Base-by-base conservation (phyloP, 2,329 filamentous ascomycete species). In the Ophiostoma himal-ulmi region DNA sequence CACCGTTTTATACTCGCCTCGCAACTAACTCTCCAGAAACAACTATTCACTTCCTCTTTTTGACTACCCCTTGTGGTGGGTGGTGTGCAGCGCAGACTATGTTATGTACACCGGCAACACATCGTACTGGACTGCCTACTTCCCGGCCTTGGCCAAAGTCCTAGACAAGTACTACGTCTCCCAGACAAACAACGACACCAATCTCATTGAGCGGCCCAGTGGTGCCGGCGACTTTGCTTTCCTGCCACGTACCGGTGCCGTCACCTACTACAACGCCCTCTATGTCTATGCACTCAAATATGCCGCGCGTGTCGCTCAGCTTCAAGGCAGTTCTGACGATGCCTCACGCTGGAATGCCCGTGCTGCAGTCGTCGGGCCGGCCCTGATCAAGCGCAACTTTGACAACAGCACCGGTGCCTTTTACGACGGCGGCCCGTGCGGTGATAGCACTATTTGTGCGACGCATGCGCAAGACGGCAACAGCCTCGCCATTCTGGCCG, bases 31-130 rank as follows among this genome's bases (percentile, higher is more conserved):
- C 10, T 11, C 13, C n/a, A 70, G 80, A 22, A 80, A 78, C 34
- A 77, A 80, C 68, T 86, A 86, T 73, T 80, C 78, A 0, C 79
- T 86, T 0, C 76, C 78, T 0, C 77, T 86, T 0, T 83, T 85
- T 57, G 83, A 86, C 71, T 86, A 85, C 70, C 83, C 84, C 1
- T 76, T 86, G 0, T 85, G 82, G 81, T 86, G 84, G 84, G 80
- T 85, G 1, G 78, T 81, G 8, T 83, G 80, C 71, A 82, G 79
- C 70, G 81, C 80, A 71, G 83, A 86, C 73, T 77, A 82, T 26
- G 80, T 84, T 65, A 77, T 85, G 76, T 84, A 86, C 75, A 84
- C 82, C 0, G 83, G 82, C 13, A 81, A 85, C 74, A 73, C 75
- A 0, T 76, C 75, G 2, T 85, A 81, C 71, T 75, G 82, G 3